Conservation (phyloP, 331 rosid genomes). For the Acacia concinna region DNA sequence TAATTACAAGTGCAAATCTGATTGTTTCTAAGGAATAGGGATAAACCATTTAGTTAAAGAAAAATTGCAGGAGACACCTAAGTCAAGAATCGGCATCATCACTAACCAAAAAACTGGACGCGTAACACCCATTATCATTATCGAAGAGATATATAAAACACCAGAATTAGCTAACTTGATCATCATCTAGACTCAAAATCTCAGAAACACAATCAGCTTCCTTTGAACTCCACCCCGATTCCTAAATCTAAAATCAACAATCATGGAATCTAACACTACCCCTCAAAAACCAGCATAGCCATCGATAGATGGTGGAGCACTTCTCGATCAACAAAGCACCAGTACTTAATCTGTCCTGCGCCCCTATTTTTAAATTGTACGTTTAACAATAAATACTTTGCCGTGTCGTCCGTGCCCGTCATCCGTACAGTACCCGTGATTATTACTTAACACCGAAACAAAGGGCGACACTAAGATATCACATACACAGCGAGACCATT, state of each 20-base stretch:
- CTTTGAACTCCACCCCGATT: conserved; percentile 8
- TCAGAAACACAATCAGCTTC: background rate
- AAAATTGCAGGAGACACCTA: conserved; percentile 3
- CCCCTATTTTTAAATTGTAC: background rate
- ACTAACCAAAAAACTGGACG: conserved; percentile 13
- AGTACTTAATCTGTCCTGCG: background rate
- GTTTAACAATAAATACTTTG: background rate
- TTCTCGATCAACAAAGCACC: background rate
- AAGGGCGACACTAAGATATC: background rate
- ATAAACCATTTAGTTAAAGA: conserved; percentile 2
- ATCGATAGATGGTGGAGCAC: background rate
- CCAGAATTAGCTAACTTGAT: conserved; percentile 1
- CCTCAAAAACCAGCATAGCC: background rate
- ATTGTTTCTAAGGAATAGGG: background rate
- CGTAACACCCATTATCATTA: background rate
- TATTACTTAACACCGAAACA: background rate
- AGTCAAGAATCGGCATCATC: background rate
- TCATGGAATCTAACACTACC: conserved; percentile 35
- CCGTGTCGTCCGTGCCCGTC: background rate
- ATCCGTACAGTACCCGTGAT: background rate
- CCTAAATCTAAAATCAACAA: conserved; percentile 25
- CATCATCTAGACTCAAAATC: conserved; percentile 23
- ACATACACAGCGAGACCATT: conserved; percentile 22
- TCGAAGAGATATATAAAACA: background rate
- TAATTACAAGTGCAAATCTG: background rate